Conservation (phyloP, 768 basidiomycete genomes). For the Lactarius pseudohatsudake region DNA sequence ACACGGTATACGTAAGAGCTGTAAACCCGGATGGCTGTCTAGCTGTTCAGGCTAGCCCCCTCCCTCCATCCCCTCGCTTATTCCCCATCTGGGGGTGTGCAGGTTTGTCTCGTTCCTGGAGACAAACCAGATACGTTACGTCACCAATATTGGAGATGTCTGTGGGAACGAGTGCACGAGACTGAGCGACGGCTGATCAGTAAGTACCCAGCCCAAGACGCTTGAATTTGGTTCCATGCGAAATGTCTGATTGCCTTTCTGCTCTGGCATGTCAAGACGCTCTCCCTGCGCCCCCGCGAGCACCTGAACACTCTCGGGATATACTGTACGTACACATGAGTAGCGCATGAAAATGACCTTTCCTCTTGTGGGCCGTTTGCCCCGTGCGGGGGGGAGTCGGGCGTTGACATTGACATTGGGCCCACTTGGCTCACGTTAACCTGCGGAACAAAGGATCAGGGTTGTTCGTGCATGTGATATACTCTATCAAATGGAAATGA, state of each 20-base stretch:
- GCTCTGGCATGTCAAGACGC: conserved; percentile 1
- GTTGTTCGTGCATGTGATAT: background rate
- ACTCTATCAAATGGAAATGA: background rate
- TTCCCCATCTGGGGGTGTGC: conserved; percentile 1
- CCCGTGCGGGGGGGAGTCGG: background rate
- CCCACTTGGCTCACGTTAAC: background rate
- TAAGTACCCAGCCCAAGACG: background rate
- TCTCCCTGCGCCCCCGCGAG: background rate
- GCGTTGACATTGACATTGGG: background rate
- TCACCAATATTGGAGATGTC: background rate
- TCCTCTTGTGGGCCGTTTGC: conserved; percentile 2
- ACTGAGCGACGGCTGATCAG: background rate
- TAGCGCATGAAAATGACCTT: background rate
- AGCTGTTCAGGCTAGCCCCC: background rate
- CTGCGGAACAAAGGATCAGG: background rate
- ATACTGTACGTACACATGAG: background rate
- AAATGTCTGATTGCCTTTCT: conserved; percentile 14
- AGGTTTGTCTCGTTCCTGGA: background rate
- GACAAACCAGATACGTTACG: background rate
- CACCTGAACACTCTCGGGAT: too few relatives aligned
- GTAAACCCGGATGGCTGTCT: background rate
- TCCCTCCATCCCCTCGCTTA: background rate
- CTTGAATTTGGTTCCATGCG: background rate
- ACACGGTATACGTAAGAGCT: background rate
- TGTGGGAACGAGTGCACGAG: conserved; percentile 9